Base-by-base conservation (phyloP, 2,329 filamentous ascomycete species). In the Tolypocladium paradoxum region DNA sequence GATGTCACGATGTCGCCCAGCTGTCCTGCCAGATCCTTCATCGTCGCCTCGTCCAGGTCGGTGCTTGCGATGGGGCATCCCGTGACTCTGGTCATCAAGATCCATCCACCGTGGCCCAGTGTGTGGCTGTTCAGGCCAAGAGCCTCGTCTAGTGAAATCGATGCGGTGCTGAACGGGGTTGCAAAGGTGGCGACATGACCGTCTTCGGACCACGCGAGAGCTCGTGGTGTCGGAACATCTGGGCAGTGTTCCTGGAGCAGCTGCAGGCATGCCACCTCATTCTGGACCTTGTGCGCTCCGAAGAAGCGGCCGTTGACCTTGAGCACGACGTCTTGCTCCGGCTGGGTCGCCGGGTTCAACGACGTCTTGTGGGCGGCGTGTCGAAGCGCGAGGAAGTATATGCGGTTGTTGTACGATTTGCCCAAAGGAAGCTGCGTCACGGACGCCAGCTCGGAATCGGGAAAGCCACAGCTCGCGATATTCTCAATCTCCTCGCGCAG, bases 231-330 rank as follows among this genome's bases (percentile, higher is more conserved):
- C 9, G 60, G 58, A 2, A 62, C 29, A 6, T 56, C 53, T 3
- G 57, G 56, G 34, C 61, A 62, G 43, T 59, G 52, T 18, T 54
- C 36, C 6, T 56, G 46, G 11, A 61, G 38, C 2, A 61, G 36
- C 18, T 54, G 52, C 22, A 63, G 52, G 37, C 55, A 59, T 6
- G 54, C 53, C 2, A 62, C 60, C 46, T 63, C 61, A 34, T 62
- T 62, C 37, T 62, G 57, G 3, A 59, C 51, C 45, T 62, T 62
- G 48, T 58, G 54, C 1, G 54, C 53, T 4, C 51, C 56, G 34
- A 60, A 63, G 31, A 61, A 60, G 2, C 56, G 49, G 1, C 61
- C 61, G 33, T 60, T 60, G 27, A 57, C 53, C 40, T 62, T 62
- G 14, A 62, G 48, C 11, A 62, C 59, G 16, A 59, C n/a, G 2